Evolutionary conservation across 1,284 basidiomycete species (phyloP).

Genomic region (Vanrija humicola): DNA sequence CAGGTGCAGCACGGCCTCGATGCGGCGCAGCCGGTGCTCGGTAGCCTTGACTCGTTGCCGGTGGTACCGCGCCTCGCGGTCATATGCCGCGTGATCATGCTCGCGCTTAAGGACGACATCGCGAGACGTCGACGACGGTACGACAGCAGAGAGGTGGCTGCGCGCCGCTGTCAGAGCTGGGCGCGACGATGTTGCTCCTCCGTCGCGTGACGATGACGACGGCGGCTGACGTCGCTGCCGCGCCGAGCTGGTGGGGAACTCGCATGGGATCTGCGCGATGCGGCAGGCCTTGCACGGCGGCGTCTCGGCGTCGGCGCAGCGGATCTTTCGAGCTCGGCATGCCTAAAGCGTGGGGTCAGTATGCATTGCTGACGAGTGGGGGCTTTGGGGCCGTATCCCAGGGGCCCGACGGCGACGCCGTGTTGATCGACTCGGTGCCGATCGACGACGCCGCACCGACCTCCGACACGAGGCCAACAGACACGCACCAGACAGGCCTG

Average conservation of each 20-base stretch:
- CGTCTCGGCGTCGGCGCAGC: constrained; percentile 19
- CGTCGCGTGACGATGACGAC: neutral
- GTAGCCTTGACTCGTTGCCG: too few species aligned
- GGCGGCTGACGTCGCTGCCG: neutral
- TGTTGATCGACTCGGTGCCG: too few species aligned
- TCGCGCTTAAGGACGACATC: too few species aligned
- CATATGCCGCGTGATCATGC: too few species aligned
- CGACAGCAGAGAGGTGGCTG: too few species aligned
- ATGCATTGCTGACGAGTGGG: too few species aligned
- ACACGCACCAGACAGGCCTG: constrained; percentile 19
- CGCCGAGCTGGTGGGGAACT: constrained; percentile 10
- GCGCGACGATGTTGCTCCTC: neutral
- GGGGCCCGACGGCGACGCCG: neutral
- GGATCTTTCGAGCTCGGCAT: constrained; percentile 23
- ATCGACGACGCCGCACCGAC: too few species aligned
- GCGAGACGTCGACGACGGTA: too few species aligned
- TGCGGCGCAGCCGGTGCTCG: constrained; percentile 15
- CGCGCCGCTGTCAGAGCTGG: too few species aligned
- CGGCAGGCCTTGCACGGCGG: constrained; percentile 23
- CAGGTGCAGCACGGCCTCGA: constrained; percentile 18
- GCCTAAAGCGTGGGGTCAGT: constrained; percentile 9
- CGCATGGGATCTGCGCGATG: constrained; percentile 18
- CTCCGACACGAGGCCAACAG: neutral
- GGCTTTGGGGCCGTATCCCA: too few species aligned
- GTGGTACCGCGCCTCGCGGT: neutral